phyloP scores from a whole-genome alignment of 345 rosid species.

The Citrus hindsii region DNA sequence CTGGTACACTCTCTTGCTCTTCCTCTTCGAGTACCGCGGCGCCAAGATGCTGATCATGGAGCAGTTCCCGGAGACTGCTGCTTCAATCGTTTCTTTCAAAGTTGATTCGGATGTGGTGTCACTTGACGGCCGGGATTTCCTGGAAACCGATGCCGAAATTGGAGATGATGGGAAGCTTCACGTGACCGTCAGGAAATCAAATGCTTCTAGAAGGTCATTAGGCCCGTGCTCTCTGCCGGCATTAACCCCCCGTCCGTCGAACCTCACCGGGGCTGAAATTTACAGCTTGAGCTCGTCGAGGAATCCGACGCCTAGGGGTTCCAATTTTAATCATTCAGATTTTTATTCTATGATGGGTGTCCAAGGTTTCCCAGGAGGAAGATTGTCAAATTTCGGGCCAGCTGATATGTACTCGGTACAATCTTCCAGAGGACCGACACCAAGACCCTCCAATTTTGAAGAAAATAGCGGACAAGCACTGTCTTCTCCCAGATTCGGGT shows the following conservation, averaged over 20 bases:
- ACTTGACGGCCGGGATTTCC: slow-evolving; percentile 67
- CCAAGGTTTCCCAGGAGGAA: slow-evolving; percentile 54
- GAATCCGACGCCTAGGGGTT: slow-evolving; percentile 83
- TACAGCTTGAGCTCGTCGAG: slow-evolving; percentile 80
- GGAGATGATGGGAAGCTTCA: slow-evolving; percentile 90
- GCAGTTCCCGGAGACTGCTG: slow-evolving; percentile 95
- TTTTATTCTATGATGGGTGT: slow-evolving; percentile 87
- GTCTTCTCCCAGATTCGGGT: slow-evolving; percentile 75
- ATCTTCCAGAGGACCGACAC: slow-evolving; percentile 73
- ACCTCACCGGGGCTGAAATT: slow-evolving; percentile 91
- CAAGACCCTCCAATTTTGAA: slow-evolving; percentile 81
- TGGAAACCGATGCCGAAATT: slow-evolving; percentile 83
- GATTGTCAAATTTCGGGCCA: slow-evolving; percentile 80
- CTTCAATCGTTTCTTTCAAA: slow-evolving; percentile 82
- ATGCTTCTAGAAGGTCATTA: slow-evolving; percentile 69
- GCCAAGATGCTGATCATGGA: slow-evolving; percentile 85
- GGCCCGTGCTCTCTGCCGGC: slow-evolving; percentile 50
- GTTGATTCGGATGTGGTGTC: slow-evolving; percentile 92
- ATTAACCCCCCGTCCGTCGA: slow-evolving; percentile 83
- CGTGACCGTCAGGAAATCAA: slow-evolving; percentile 82
- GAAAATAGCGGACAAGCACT: slow-evolving; percentile 48
- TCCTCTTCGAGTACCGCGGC: slow-evolving; percentile 86
- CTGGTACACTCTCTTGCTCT: slow-evolving; percentile 92
- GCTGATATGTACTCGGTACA: slow-evolving; percentile 80
- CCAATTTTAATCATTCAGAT: slow-evolving; percentile 85